Conservation (phyloP, 2,329 filamentous ascomycete species). For the Epichloe baconii region DNA sequence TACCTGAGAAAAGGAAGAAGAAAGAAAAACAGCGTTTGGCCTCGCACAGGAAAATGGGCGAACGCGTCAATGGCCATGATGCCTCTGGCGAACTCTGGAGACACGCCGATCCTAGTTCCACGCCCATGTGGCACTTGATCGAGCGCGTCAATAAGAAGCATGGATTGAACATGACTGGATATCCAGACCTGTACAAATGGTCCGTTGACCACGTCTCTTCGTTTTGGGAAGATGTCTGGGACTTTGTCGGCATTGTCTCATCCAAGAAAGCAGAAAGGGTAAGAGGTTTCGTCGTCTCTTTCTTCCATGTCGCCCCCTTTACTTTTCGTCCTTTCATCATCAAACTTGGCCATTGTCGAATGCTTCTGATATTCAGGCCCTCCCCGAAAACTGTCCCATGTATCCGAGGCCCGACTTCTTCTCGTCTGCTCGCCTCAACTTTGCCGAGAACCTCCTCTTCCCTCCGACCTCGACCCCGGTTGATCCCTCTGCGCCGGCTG, state of each 20-base stretch:
- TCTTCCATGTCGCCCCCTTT: neutral
- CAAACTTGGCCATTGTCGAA: neutral
- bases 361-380: constrained; percentile 35
- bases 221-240: constrained; percentile 83
- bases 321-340: neutral
- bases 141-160: constrained; percentile 56
- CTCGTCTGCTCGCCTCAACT: constrained; percentile 66
- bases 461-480: constrained; percentile 34
- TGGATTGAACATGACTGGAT: constrained; percentile 46
- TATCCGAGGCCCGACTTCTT: constrained; percentile 87
- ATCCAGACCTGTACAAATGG: constrained; percentile 72
- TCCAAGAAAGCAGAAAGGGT: constrained; percentile 51
- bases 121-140: constrained; percentile 61
- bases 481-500: constrained; percentile 49
- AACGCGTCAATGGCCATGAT: constrained; percentile 3
- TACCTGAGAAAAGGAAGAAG: neutral
- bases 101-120: constrained; percentile 52
- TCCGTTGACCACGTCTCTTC: constrained; percentile 60
- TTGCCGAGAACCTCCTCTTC: constrained; percentile 88
- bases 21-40: neutral
- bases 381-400: constrained; percentile 55
- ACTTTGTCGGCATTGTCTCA: constrained; percentile 63
- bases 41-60: constrained; percentile 6
- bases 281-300: constrained; percentile 8
- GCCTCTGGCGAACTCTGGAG: constrained; percentile 49